A percentile compares a stretch with the other conserved stretches of the same genome.
Evolutionary conservation across 1,284 basidiomycete species (phyloP).

Genomic region (Prillingera fragicola): DNA sequence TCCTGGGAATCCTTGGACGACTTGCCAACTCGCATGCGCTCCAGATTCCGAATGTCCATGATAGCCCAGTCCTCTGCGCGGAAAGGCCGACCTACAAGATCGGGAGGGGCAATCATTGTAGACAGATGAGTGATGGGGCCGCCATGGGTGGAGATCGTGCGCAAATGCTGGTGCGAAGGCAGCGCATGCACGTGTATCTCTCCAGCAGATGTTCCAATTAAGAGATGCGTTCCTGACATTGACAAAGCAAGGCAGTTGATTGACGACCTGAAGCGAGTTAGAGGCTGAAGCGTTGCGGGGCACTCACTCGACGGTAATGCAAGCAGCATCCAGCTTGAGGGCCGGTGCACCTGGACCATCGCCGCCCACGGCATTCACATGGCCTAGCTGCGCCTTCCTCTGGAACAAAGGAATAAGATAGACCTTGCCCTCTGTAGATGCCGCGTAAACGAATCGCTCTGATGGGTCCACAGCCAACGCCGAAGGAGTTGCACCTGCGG

Average conservation of each 20-base stretch:
- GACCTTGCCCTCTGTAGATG: slow-evolving; percentile 63
- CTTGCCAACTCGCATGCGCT: slow-evolving; percentile 40
- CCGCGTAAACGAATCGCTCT: slow-evolving; percentile 83
- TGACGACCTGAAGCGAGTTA: slow-evolving; percentile 49
- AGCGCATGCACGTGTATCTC: slow-evolving; percentile 79
- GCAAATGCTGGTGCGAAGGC: slow-evolving; percentile 79
- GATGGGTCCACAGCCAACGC: slow-evolving; percentile 70
- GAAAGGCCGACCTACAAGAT: slow-evolving; percentile 58
- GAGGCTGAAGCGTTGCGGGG: not conserved
- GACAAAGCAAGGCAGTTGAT: slow-evolving; percentile 72
- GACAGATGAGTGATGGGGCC: slow-evolving; percentile 68
- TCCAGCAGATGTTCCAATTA: slow-evolving; percentile 68
- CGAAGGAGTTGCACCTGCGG: slow-evolving; percentile 53
- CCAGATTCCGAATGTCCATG: slow-evolving; percentile 44
- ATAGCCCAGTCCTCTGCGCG: slow-evolving; percentile 30
- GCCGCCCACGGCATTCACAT: slow-evolving; percentile 66
- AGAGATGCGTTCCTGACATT: slow-evolving; percentile 62
- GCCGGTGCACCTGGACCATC: slow-evolving; percentile 60
- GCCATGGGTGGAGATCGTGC: slow-evolving; percentile 64
- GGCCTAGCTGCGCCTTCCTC: slow-evolving; percentile 51
- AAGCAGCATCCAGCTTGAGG: slow-evolving; percentile 52
- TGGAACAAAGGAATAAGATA: slow-evolving; percentile 76
- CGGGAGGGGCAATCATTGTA: slow-evolving; percentile 73
- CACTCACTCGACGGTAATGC: slow-evolving; percentile 7
- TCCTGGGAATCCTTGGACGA: slow-evolving; percentile 33